Conservation (phyloP, 352 stramenopile species). For the Pythium aphanidermatum region DNA sequence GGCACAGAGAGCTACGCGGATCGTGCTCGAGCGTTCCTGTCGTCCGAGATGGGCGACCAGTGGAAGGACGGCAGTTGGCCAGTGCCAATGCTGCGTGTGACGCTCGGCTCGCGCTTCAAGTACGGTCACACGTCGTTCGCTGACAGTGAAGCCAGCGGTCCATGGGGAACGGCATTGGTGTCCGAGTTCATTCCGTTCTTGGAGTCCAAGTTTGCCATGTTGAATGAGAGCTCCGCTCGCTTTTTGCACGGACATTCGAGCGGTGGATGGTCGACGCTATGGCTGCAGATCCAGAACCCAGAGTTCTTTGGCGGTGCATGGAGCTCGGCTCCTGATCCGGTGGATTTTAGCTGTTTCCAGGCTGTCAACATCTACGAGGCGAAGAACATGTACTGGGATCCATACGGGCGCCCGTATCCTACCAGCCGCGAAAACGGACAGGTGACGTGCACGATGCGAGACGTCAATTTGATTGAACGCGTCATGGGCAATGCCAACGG, state of each 20-base stretch:
- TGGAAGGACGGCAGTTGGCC: conserved; percentile 56
- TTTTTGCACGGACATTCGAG: conserved; percentile 73
- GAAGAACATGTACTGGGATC: conserved; percentile 71
- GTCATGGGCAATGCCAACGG: conserved; percentile 60
- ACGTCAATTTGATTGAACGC: conserved; percentile 67
- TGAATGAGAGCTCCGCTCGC: conserved; percentile 28
- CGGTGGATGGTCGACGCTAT: conserved; percentile 62
- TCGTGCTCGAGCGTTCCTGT: conserved; percentile 52
- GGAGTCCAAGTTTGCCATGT: conserved; percentile 39
- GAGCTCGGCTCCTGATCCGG: conserved; percentile 65
- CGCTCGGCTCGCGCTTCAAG: conserved; percentile 63
- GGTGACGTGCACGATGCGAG: conserved; percentile 50
- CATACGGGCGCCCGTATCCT: conserved; percentile 42
- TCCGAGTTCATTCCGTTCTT: conserved; percentile 66
- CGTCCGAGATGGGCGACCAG: conserved; percentile 50
- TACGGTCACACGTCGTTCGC: conserved; percentile 76
- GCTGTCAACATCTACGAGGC: conserved; percentile 64
- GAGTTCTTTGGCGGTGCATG: conserved; percentile 70
- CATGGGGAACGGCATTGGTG: conserved; percentile 61
- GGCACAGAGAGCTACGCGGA: conserved; percentile 57
- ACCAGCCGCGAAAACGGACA: conserved; percentile 48
- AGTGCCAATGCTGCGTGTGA: conserved; percentile 62
- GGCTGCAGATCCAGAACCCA: conserved; percentile 68
- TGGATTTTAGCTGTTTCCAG: conserved; percentile 69
- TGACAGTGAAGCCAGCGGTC: conserved; percentile 54